phyloP scores from a whole-genome alignment of 768 basidiomycete species.

The Glaciozyma antarctica region DNA sequence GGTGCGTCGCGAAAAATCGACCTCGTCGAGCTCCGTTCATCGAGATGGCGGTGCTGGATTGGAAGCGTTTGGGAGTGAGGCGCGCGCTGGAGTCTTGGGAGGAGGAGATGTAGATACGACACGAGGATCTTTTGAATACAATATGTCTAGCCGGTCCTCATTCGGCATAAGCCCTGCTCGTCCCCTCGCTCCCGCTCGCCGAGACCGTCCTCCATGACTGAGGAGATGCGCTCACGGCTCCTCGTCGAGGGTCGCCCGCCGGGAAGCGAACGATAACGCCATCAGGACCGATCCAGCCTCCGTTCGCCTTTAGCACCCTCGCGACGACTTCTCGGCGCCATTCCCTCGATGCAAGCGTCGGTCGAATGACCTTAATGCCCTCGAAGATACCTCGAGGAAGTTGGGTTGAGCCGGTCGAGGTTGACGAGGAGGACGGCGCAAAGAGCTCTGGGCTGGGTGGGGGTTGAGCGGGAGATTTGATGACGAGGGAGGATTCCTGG shows the following conservation, averaged over 20 bases:
- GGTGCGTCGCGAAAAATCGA: no score
- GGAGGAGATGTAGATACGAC: background rate
- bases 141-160: background rate
- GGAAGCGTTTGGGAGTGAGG: no score
- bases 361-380: no score
- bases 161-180: background rate
- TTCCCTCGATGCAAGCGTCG: no score
- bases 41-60: no score
- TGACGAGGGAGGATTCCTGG: background rate
- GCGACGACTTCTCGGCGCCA: no score
- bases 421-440: background rate
- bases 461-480: background rate
- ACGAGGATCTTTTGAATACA: background rate
- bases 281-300: background rate
- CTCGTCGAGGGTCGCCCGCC: background rate
- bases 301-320: background rate
- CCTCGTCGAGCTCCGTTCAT: no score
- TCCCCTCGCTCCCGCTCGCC: conserved; percentile 1
- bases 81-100: no score
- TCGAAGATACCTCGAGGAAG: no score
- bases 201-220: background rate
- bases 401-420: background rate
- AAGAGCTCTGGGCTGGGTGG: background rate
- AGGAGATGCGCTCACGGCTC: background rate
- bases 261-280: background rate